Base-by-base conservation (phyloP, 1,284 basidiomycete genomes). In the Takashimella koratensis region DNA sequence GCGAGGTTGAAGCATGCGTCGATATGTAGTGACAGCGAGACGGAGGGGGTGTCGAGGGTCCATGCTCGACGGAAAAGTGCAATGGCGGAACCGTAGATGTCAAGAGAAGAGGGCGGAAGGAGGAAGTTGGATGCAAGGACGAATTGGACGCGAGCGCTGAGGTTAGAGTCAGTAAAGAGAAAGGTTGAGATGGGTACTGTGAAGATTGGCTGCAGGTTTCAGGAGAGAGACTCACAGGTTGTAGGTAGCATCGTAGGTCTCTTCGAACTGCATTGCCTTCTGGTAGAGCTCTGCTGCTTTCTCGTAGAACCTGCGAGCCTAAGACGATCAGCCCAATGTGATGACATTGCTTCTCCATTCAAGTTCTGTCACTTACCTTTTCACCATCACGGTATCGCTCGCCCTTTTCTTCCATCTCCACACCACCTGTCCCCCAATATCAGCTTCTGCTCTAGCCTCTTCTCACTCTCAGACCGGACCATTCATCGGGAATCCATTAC, bases 381-480 rank as follows among this genome's bases (percentile, higher is more conserved):
- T 76, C 74, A n/a, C 75, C 75, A 57, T 70, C 67, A 8, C 65
- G 49, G 54, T 75, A 77, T 36, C 75, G 59, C 56, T 77, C 76
- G 6, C 74, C 76, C 63, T 76, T 75, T 62, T 77, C 76, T 55
- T 77, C 76, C 54, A 66, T 65, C 39, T 71, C 66, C 42, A 77
- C 68, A n/a, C 69, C 76, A 22, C 70, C 70, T 65, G 42, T n/a
- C n/a, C n/a, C n/a, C n/a, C n/a, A n/a, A n/a, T n/a, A n/a, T n/a
- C n/a, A n/a, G n/a, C n/a, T n/a, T n/a, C n/a, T n/a, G n/a, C n/a
- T n/a, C n/a, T n/a, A n/a, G n/a, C n/a, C n/a, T n/a, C n/a, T n/a
- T n/a, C n/a, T n/a, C n/a, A n/a, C n/a, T n/a, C n/a, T n/a, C n/a
- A n/a, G n/a, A n/a, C n/a, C n/a, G n/a, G n/a, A n/a, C n/a, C n/a